Evolutionary conservation across 345 rosid species (phyloP).

Genomic region (Rhodomyrtus tomentosa): DNA sequence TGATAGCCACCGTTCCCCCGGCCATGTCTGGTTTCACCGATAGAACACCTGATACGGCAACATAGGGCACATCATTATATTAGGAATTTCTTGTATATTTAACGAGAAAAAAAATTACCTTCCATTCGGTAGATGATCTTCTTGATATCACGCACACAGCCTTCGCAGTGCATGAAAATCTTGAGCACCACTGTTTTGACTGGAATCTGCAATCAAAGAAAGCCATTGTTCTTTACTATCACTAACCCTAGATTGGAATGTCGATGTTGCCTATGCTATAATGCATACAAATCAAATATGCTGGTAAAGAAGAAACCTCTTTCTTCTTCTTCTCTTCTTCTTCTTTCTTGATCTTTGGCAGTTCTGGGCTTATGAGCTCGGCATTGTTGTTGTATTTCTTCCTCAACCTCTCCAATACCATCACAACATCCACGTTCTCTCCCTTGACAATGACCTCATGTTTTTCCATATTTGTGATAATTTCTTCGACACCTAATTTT

Average conservation of each 20-base stretch:
- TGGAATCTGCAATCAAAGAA: conserved; percentile 12
- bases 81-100: not conserved
- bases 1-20: conserved; percentile 38
- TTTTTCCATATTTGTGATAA: not conserved
- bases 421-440: conserved; percentile 28
- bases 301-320: not conserved
- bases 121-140: conserved; percentile 26
- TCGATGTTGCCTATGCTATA: not conserved
- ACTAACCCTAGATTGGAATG: not conserved
- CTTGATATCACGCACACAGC: conserved; percentile 46
- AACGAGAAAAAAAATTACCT: conserved; percentile 20
- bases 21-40: conserved; percentile 40
- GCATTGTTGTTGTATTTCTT: conserved; percentile 39
- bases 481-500: not conserved
- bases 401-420: conserved; percentile 32
- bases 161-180: conserved; percentile 62
- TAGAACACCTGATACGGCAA: conserved; percentile 25
- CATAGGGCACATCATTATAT: not conserved
- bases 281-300: not conserved
- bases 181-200: conserved; percentile 26
- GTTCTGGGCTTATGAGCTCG: conserved; percentile 42
- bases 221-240: not conserved
- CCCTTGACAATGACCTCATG: conserved; percentile 34
- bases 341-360: conserved; percentile 9
- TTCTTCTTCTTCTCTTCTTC: conserved; percentile 27